These are phyloP conservation scores for Phanerochaete sordida DNA, from an alignment of 768 basidiomycete genomes.

Conservation along the genomic window DNA sequence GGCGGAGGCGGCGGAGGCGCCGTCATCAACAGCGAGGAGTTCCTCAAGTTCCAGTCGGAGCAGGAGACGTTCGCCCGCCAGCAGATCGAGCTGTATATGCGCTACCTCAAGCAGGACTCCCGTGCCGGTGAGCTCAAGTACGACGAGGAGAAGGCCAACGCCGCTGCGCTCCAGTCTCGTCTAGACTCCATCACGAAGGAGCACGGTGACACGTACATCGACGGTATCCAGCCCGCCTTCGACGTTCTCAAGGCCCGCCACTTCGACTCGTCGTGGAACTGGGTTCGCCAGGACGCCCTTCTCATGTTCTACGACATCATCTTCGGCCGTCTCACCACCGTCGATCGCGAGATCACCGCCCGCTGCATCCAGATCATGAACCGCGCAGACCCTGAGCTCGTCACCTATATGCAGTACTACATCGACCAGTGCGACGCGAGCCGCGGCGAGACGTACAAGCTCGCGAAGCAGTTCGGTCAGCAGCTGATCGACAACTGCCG, in stretches of 20 bases:
- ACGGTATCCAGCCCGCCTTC: slow-evolving; percentile 93
- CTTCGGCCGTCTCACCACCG: slow-evolving; percentile 88
- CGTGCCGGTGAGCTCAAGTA: slow-evolving; percentile 88
- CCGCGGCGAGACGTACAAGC: slow-evolving; percentile 86
- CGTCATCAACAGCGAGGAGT: slow-evolving; percentile 96
- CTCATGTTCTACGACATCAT: slow-evolving; percentile 99
- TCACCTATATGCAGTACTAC: slow-evolving; percentile 94
- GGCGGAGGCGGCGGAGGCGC: slow-evolving; percentile 70
- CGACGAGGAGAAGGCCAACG: slow-evolving; percentile 80
- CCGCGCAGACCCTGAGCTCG: slow-evolving; percentile 88
- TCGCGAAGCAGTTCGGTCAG: slow-evolving; percentile 97
- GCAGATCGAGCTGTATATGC: slow-evolving; percentile 95
- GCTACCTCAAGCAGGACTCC: slow-evolving; percentile 91
- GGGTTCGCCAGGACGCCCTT: slow-evolving; percentile 96
- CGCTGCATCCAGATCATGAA: slow-evolving; percentile 98
- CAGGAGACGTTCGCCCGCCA: slow-evolving; percentile 90
- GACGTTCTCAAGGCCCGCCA: slow-evolving; percentile 94
- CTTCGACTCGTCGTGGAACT: slow-evolving; percentile 99
- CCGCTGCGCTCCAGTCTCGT: slow-evolving; percentile 70
- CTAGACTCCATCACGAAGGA: slow-evolving; percentile 87
- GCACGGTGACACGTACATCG: slow-evolving; percentile 91
- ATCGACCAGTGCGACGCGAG: slow-evolving; percentile 79
- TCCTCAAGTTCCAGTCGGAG: slow-evolving; percentile 92
- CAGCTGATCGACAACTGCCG: slow-evolving; percentile 92
- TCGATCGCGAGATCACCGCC: slow-evolving; percentile 95